Evolutionary conservation across 164 flowering plant genomes (phyloP).

Genomic region (Aristolochia fimbriata): DNA sequence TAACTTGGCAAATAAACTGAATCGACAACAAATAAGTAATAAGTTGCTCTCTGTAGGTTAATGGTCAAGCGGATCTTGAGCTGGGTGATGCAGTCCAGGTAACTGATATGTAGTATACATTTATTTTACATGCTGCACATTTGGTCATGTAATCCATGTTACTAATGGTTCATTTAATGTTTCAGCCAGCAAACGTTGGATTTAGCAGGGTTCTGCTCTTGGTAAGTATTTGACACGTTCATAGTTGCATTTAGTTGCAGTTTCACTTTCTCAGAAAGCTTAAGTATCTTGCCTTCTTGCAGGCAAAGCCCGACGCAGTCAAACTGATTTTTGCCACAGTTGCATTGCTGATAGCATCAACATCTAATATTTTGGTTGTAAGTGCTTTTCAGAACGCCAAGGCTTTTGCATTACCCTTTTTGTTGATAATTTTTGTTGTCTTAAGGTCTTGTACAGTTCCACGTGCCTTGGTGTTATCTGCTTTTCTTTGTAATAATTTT

Average conservation of each 20-base stretch:
- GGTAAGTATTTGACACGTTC: constrained; percentile 36
- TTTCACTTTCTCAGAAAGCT: background rate
- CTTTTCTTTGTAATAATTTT: background rate
- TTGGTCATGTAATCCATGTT: background rate
- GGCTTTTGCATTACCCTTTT: background rate
- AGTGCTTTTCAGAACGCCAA: constrained; percentile 13
- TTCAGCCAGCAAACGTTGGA: constrained; percentile 83
- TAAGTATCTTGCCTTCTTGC: constrained; percentile 11
- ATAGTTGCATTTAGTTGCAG: background rate
- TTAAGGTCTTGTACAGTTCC: background rate
- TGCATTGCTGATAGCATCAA: constrained; percentile 60
- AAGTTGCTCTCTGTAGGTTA: no score
- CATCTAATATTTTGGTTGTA: constrained; percentile 55
- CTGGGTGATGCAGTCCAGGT: constrained; percentile 77
- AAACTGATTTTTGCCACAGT: constrained; percentile 53
- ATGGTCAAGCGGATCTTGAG: constrained; percentile 52
- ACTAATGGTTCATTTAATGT: constrained; percentile 7
- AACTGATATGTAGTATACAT: background rate
- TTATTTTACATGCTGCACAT: background rate
- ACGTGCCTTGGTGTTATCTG: background rate
- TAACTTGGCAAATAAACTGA: no score
- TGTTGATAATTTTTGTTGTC: background rate
- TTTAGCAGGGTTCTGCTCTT: constrained; percentile 64
- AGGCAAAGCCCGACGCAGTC: constrained; percentile 83
- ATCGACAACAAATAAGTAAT: no score